Conservation (phyloP, 1,284 basidiomycete species). For the Lignosus rhinocerotis region DNA sequence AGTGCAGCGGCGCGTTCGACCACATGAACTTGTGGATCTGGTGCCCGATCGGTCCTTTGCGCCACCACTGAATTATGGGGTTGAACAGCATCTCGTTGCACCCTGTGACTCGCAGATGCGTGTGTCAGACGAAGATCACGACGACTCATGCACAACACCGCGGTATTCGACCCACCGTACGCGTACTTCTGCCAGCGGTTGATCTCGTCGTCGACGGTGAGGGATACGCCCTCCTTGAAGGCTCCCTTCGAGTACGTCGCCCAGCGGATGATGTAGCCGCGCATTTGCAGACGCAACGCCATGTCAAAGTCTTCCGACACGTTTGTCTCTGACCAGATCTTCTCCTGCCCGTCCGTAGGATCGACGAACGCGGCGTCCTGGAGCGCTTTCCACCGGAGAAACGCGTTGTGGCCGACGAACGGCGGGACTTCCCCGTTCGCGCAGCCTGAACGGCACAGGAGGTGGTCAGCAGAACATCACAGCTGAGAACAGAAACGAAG, state of each 20-base stretch:
- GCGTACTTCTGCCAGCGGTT: conserved; percentile 64
- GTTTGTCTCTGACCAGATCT: conserved; percentile 58
- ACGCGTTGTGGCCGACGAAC: conserved; percentile 63
- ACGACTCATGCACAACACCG: no score
- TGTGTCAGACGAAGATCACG: no score
- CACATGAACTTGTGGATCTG: conserved; percentile 49
- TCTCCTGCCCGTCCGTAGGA: conserved; percentile 43
- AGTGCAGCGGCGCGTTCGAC: conserved; percentile 42
- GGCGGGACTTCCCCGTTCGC: conserved; percentile 57
- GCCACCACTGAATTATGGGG: conserved; percentile 49
- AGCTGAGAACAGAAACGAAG: no score
- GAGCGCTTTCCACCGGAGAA: conserved; percentile 56
- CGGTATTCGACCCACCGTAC: no score
- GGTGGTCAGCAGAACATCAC: not conserved
- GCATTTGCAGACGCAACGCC: conserved; percentile 48
- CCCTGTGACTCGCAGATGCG: no score
- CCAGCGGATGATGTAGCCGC: conserved; percentile 56
- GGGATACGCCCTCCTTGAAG: conserved; percentile 62
- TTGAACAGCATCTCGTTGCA: conserved; percentile 44
- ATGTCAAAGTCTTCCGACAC: conserved; percentile 66
- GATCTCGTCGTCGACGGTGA: conserved; percentile 50
- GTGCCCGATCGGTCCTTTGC: conserved; percentile 47
- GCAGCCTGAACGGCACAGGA: no score
- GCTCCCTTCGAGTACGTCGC: conserved; percentile 54
- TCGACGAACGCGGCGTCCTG: conserved; percentile 53